These are phyloP conservation scores for Diaporthe vaccinii DNA, from an alignment of 2,329 filamentous ascomycete species.

Conservation along the genomic window DNA sequence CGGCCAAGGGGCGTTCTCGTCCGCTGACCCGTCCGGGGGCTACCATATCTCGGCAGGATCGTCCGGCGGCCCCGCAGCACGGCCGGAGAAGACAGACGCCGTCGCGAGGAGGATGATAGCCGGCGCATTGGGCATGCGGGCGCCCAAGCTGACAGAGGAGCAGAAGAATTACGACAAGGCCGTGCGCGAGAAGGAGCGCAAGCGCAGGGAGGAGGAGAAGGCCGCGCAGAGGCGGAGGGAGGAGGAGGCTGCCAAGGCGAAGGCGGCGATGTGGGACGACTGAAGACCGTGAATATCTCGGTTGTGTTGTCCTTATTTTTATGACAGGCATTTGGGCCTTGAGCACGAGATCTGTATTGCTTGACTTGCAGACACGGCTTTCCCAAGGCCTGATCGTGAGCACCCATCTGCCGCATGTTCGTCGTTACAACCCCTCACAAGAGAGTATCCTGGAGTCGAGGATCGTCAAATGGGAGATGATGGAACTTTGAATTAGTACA, in stretches of 20 bases:
- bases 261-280: slow-evolving; percentile 88
- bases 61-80: slow-evolving; percentile 43
- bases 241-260: slow-evolving; percentile 80
- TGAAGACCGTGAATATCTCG: slow-evolving; percentile 49
- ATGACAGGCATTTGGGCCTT: not conserved
- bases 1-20: slow-evolving; percentile 41
- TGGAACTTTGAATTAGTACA: not conserved
- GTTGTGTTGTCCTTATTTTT: not conserved
- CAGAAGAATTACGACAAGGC: slow-evolving; percentile 88
- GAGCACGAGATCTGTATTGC: not conserved
- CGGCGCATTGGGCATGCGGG: slow-evolving; percentile 84
- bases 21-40: slow-evolving; percentile 31
- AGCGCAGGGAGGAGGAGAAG: slow-evolving; percentile 79
- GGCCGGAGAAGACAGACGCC: slow-evolving; percentile 94
- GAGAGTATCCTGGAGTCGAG: not conserved
- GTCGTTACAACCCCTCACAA: not conserved
- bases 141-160: slow-evolving; percentile 87
- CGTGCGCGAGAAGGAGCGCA: slow-evolving; percentile 86
- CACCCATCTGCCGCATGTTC: not conserved
- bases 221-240: slow-evolving; percentile 72
- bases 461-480: not conserved
- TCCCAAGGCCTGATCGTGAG: not conserved
- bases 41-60: slow-evolving; percentile 4
- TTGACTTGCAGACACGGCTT: not conserved
- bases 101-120: slow-evolving; percentile 93